Percentiles rank a stretch among this genome's conserved stretches.
Evolutionary conservation across 1,139 yeast species (phyloP).

Genomic region (Protomyces inouyei): DNA sequence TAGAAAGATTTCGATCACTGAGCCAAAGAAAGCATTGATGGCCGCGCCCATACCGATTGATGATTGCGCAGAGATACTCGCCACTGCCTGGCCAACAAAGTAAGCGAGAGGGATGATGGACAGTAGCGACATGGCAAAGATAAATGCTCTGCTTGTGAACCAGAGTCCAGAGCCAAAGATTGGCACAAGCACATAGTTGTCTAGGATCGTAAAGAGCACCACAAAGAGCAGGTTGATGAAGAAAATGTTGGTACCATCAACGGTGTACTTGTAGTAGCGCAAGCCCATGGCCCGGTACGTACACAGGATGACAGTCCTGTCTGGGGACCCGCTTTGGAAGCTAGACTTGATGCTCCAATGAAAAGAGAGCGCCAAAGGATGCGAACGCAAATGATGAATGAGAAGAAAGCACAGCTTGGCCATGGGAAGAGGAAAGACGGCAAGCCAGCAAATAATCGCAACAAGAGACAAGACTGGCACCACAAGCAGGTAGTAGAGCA

Average conservation of each 20-base stretch:
- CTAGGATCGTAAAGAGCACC: constrained; percentile 77
- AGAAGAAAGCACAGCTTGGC: constrained; percentile 66
- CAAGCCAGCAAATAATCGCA: constrained; percentile 66
- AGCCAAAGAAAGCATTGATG: constrained; percentile 93
- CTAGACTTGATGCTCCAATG: constrained; percentile 39
- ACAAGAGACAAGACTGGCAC: constrained; percentile 62
- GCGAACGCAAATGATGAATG: constrained; percentile 75
- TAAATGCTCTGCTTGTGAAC: constrained; percentile 54
- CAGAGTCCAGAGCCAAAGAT: constrained; percentile 47
- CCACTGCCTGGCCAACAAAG: constrained; percentile 97
- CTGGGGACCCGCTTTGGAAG: constrained; percentile 37
- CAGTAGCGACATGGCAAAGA: constrained; percentile 70
- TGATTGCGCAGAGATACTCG: constrained; percentile 95
- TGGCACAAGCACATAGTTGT: constrained; percentile 61
- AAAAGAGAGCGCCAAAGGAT: constrained; percentile 78
- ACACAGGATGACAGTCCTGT: constrained; percentile 53
- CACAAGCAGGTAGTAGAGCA: constrained; percentile 61
- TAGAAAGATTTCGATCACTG: constrained; percentile 85
- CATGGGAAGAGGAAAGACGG: constrained; percentile 91
- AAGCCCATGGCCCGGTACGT: constrained; percentile 88
- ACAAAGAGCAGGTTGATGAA: constrained; percentile 76
- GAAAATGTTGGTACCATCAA: constrained; percentile 92
- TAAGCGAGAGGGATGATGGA: constrained; percentile 92
- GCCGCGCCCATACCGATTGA: constrained; percentile 99
- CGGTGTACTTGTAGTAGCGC: constrained; percentile 91